phyloP scores from a whole-genome alignment of 2,329 filamentous ascomycete species.

The Penicillium sp. region DNA sequence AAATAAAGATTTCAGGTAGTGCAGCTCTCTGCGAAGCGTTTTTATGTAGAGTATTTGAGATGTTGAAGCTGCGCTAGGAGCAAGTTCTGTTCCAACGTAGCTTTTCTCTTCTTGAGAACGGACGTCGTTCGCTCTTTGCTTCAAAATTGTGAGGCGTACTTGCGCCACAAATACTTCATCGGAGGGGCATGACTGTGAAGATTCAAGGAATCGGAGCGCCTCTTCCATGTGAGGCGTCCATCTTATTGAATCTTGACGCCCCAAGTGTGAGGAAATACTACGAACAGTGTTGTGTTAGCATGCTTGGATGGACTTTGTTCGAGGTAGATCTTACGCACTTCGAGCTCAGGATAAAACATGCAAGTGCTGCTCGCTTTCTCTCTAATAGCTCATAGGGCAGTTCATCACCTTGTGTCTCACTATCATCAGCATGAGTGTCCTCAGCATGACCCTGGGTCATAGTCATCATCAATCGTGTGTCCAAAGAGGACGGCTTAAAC shows the following conservation, averaged over 20 bases:
- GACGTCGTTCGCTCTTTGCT: slow-evolving; percentile 32
- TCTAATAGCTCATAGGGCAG: slow-evolving; percentile 24
- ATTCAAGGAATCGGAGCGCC: slow-evolving; percentile 32
- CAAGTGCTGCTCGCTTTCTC: slow-evolving; percentile 31
- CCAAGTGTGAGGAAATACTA: slow-evolving; percentile 39
- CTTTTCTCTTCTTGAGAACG: slow-evolving; percentile 33
- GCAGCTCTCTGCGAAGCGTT: slow-evolving; percentile 32
- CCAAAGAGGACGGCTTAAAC: slow-evolving; percentile 32
- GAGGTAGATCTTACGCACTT: slow-evolving; percentile 20
- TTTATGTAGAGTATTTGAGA: slow-evolving; percentile 33
- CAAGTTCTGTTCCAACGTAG: slow-evolving; percentile 11
- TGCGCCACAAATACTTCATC: slow-evolving; percentile 38
- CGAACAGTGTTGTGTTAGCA: background rate
- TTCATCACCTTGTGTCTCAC: slow-evolving; percentile 9
- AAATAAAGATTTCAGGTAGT: slow-evolving; percentile 34
- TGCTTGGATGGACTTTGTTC: no score
- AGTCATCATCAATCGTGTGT: slow-evolving; percentile 33
- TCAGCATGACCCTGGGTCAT: slow-evolving; percentile 32
- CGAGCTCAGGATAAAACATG: slow-evolving; percentile 35
- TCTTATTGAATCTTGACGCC: slow-evolving; percentile 36
- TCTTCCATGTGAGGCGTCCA: slow-evolving; percentile 46
- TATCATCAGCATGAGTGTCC: background rate
- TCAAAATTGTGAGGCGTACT: slow-evolving; percentile 41
- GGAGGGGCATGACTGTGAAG: slow-evolving; percentile 20
- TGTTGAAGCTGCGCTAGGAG: slow-evolving; percentile 5